phyloP scores from a whole-genome alignment of 1,284 basidiomycete species.

The Leccinum ponderosum region DNA sequence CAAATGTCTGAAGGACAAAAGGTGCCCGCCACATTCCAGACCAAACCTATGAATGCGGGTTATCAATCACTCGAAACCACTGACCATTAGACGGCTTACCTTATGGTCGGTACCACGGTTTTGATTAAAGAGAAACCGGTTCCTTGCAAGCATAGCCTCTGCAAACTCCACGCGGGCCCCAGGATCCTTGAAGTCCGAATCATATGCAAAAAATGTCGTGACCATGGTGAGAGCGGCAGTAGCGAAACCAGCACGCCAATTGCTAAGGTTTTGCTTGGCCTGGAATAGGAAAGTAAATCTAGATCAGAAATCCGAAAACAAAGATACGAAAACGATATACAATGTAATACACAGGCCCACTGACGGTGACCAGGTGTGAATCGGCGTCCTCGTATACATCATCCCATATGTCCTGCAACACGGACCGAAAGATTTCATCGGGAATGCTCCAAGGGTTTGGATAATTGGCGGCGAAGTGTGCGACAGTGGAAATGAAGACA shows the following conservation, averaged over 20 bases:
- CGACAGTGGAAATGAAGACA: neutral
- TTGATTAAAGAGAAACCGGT: neutral
- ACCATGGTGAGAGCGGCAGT: neutral
- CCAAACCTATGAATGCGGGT: neutral
- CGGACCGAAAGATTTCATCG: neutral
- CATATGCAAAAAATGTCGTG: neutral
- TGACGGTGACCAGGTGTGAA: neutral
- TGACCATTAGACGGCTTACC: neutral
- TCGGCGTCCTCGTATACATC: neutral
- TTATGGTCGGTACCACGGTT: neutral
- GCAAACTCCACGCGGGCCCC: neutral
- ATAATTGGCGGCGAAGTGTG: neutral
- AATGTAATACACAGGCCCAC: neutral
- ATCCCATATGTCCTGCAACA: neutral
- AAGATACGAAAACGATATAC: neutral
- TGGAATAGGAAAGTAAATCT: neutral
- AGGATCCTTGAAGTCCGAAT: neutral
- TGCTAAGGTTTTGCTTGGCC: neutral
- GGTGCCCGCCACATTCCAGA: neutral
- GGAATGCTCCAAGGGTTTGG: neutral
- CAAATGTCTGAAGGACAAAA: neutral
- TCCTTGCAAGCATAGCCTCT: neutral
- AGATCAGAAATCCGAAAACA: neutral
- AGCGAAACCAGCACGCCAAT: neutral
- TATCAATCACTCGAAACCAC: neutral